Conservation (phyloP, 225 moss, liverwort and hornwort genomes). For the Polytrichum commune region DNA sequence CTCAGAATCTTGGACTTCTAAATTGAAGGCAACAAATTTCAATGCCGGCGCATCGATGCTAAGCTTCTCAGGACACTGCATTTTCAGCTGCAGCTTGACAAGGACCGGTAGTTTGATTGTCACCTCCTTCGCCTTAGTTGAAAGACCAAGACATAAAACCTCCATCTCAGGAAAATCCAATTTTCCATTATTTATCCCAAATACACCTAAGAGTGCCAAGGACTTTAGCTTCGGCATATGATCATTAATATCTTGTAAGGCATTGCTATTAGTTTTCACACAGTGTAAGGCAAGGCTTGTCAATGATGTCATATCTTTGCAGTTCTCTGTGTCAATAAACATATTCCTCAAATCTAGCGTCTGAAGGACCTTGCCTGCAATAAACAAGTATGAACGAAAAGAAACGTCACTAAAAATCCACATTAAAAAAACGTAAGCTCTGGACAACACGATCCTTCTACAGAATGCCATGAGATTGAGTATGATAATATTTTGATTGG, state of each 20-base stretch:
- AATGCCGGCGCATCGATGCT: constrained; percentile 5
- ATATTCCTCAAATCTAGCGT: constrained; percentile 49
- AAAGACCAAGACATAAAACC: constrained; percentile 45
- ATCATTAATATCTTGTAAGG: constrained; percentile 28
- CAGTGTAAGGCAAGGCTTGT: constrained; percentile 35
- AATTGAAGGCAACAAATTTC: constrained; percentile 36
- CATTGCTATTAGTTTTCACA: constrained; percentile 29
- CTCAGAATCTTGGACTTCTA: constrained; percentile 15
- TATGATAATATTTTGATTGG: too few relatives aligned
- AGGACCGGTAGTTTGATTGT: constrained; percentile 27
- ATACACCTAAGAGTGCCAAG: constrained; percentile 33
- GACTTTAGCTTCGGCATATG: constrained; percentile 37
- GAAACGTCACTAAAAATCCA: too few relatives aligned
- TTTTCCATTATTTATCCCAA: constrained; percentile 19
- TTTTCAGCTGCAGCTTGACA: constrained; percentile 43
- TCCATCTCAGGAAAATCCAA: constrained; percentile 15
- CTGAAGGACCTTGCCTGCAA: constrained; percentile 30
- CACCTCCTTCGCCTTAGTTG: constrained; percentile 22
- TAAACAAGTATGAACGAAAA: neutral
- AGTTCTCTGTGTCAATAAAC: constrained; percentile 31
- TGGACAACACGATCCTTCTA: too few relatives aligned
- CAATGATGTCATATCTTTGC: constrained; percentile 24
- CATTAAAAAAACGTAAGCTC: too few relatives aligned
- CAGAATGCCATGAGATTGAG: too few relatives aligned
- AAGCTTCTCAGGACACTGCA: constrained; percentile 30